Percentiles rank a stretch among this genome's conserved stretches.
Evolutionary conservation across 495 filamentous ascomycete species (phyloP).

Genomic region (Penicillium angulare): DNA sequence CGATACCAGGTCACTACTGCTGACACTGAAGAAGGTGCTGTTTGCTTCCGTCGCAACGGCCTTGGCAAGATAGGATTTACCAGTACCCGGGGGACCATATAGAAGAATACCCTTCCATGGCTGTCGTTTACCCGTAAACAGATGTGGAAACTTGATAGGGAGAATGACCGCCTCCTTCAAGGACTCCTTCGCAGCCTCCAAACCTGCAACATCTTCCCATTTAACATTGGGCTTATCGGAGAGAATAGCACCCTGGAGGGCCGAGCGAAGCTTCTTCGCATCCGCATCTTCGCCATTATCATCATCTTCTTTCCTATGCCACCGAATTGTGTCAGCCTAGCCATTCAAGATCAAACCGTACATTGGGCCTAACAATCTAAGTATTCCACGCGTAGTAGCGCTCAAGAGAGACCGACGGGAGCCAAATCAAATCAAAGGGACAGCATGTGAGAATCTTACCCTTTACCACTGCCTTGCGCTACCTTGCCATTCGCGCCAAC

Average conservation of each 20-base stretch:
- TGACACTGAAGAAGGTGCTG: constrained; percentile 99
- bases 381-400: no score
- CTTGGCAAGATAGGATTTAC: constrained; percentile 95
- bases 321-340: constrained; percentile 11
- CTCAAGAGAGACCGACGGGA: no score
- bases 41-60: constrained; percentile 98
- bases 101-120: constrained; percentile 98
- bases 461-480: constrained; percentile 65
- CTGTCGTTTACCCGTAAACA: constrained; percentile 95
- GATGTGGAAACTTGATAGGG: constrained; percentile 96
- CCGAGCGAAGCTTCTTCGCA: constrained; percentile 88
- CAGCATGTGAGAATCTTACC: constrained; percentile 42
- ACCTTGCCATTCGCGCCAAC: constrained; percentile 82
- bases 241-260: constrained; percentile 87
- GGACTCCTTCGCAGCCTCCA: constrained; percentile 93
- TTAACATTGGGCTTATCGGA: constrained; percentile 91
- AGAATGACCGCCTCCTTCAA: constrained; percentile 96
- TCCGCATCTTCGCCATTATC: constrained; percentile 80
- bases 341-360: no score
- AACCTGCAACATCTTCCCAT: constrained; percentile 98
- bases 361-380: no score
- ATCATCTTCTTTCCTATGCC: constrained; percentile 53
- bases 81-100: constrained; percentile 94
- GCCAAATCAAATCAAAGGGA: constrained; percentile 1
- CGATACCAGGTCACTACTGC: constrained; percentile 91